These are phyloP conservation scores for Albizia julibrissin DNA, from an alignment of 306 rosid species.

Conservation along the genomic window DNA sequence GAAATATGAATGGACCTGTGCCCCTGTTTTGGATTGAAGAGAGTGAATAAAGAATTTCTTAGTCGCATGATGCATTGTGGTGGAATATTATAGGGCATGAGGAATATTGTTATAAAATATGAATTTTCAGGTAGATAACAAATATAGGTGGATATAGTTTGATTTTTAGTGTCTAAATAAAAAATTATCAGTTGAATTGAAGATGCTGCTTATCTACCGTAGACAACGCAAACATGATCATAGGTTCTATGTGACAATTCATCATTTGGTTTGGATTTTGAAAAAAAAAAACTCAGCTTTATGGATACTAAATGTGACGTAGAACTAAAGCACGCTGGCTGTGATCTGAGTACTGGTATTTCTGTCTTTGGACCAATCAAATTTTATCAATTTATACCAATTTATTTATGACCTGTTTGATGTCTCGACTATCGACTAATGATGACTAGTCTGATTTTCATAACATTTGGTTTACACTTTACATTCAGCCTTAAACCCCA, in stretches of 20 bases:
- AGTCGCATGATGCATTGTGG: not conserved
- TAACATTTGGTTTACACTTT: no score
- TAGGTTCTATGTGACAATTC: not conserved
- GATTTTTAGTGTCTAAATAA: not conserved
- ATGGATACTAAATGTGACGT: no score
- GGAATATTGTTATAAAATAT: not conserved
- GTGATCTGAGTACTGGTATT: no score
- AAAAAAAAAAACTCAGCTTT: no score
- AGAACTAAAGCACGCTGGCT: no score
- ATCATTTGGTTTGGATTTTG: not conserved
- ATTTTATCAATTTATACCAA: no score
- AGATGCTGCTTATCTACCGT: not conserved
- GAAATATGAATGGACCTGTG: not conserved
- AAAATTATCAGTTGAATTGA: not conserved
- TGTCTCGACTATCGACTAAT: no score
- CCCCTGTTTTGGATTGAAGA: constrained; percentile 4
- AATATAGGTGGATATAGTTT: no score
- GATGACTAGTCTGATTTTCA: no score
- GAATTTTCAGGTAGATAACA: not conserved
- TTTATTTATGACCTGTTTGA: no score
- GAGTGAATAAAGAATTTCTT: not conserved
- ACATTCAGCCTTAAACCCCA: no score
- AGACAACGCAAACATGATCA: not conserved
- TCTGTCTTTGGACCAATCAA: no score
- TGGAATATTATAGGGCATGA: not conserved